These are phyloP conservation scores for Pueraria montana DNA, from an alignment of 306 rosid genomes.

Conservation along the genomic window DNA sequence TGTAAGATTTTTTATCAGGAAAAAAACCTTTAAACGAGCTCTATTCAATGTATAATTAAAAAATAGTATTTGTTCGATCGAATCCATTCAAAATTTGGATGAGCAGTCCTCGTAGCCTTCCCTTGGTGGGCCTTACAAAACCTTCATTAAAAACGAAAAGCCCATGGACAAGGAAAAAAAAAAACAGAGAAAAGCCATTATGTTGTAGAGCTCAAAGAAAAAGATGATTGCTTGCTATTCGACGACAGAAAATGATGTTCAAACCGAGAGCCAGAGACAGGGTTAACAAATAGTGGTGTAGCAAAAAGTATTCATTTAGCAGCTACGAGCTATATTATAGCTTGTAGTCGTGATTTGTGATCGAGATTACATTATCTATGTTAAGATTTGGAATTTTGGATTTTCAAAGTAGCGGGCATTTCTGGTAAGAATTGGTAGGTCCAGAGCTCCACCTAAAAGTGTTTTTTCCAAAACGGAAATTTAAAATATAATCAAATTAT, in stretches of 20 bases:
- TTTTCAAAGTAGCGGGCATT: conserved; percentile 40
- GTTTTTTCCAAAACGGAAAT: conserved; percentile 41
- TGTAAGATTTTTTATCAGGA: neutral
- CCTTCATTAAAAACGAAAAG: neutral
- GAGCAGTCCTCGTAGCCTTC: neutral
- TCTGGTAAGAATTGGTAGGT: conserved; percentile 52
- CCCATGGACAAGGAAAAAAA: neutral
- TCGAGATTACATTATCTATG: conserved; percentile 30
- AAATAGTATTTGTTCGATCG: neutral
- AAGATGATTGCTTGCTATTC: neutral
- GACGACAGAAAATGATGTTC: neutral
- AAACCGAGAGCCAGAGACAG: neutral
- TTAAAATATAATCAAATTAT: conserved; percentile 9
- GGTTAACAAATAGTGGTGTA: conserved; percentile 26
- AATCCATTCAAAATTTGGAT: neutral
- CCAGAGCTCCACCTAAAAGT: conserved; percentile 53
- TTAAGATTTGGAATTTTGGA: neutral
- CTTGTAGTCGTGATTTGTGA: neutral
- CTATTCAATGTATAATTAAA: neutral
- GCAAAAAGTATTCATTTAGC: conserved; percentile 13
- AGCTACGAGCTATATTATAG: conserved; percentile 30
- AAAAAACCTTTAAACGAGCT: neutral
- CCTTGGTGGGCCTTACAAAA: neutral
- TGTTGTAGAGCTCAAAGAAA: neutral
- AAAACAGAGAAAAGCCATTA: neutral